Evolutionary conservation across 306 rosid genomes (phyloP).

Genomic region (Casuarina glauca): DNA sequence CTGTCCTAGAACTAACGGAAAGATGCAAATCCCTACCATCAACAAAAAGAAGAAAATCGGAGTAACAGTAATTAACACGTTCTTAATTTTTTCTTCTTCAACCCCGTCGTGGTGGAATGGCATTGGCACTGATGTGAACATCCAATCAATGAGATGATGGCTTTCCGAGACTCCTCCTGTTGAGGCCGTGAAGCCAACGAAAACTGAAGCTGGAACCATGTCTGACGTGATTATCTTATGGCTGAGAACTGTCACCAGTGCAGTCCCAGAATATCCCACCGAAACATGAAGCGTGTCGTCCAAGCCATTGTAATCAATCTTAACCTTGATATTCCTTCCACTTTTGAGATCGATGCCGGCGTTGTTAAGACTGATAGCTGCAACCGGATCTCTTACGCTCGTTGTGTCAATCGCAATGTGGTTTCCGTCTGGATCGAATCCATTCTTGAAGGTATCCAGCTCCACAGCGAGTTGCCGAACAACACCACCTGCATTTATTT

Average conservation of each 20-base stretch:
- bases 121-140: slow-evolving; percentile 51
- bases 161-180: slow-evolving; percentile 41
- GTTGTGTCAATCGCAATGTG: slow-evolving; percentile 54
- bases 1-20: slow-evolving; percentile 29
- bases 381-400: slow-evolving; percentile 42
- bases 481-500: slow-evolving; percentile 29
- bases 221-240: slow-evolving; percentile 34
- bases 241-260: slow-evolving; percentile 39
- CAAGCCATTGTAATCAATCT: slow-evolving; percentile 52
- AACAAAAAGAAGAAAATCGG: slow-evolving; percentile 27
- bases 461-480: slow-evolving; percentile 50
- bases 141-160: slow-evolving; percentile 50
- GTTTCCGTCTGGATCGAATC: slow-evolving; percentile 53
- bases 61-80: slow-evolving; percentile 19
- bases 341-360: slow-evolving; percentile 46
- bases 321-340: slow-evolving; percentile 46
- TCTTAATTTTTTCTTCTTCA: slow-evolving; percentile 22
- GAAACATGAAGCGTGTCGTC: slow-evolving; percentile 36
- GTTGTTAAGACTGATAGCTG: slow-evolving; percentile 36
- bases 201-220: slow-evolving; percentile 40
- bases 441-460: slow-evolving; percentile 57
- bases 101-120: slow-evolving; percentile 13
- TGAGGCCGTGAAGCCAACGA: slow-evolving; percentile 61
- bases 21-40: slow-evolving; percentile 2
- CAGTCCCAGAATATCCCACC: slow-evolving; percentile 33